Base-by-base conservation (phyloP, 768 basidiomycete species). In the Neoboletus brunneissimus region DNA sequence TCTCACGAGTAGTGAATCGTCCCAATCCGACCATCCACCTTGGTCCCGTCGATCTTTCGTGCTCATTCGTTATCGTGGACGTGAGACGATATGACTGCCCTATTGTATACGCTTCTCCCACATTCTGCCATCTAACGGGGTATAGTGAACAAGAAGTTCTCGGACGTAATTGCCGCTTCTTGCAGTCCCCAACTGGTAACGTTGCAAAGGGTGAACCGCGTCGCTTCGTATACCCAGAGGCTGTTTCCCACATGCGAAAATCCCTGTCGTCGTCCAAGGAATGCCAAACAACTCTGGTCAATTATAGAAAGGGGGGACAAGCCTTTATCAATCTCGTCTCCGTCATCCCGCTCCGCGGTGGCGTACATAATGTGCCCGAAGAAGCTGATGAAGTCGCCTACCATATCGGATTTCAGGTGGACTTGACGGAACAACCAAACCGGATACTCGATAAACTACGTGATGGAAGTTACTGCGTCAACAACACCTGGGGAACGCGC, bases 361-460 rank as follows among this genome's bases (percentile, higher is more conserved):
- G 83, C 55, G 76, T 64, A 55, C 61, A 54, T 72, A 79, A 68
- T 66, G 61, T 31, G 41, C 73, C 60, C 60, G 79, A 83, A 42
- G 87, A 85, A 60, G 79, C 79, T 37, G 83, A 85, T 52, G 88
- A 95, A 44, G 79, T 91, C 40, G 85, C 84, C 10, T 96, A 89
- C 68, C 88, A 91, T 64, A 87, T 99, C 49, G 97, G 97, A 1
- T 98, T 99, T 78, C 94, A 99, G 73, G 89, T 97, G 53, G 93
- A 98, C 72, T 77, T 99, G 48, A 85, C 86, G 18, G 85, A 88
- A 64, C 93, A 95, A 73, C 94, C 93, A 3, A 85, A 85, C 61
- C 83, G 83, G 2, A 94, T 97, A 57, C 74, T 94, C 51, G 81
- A 88, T 61, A 91, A 87, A 68, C 79, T 94, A 51, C 74, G 80